Conservation (phyloP, 352 stramenopile species). For the Phytophthora pseudosyringae region DNA sequence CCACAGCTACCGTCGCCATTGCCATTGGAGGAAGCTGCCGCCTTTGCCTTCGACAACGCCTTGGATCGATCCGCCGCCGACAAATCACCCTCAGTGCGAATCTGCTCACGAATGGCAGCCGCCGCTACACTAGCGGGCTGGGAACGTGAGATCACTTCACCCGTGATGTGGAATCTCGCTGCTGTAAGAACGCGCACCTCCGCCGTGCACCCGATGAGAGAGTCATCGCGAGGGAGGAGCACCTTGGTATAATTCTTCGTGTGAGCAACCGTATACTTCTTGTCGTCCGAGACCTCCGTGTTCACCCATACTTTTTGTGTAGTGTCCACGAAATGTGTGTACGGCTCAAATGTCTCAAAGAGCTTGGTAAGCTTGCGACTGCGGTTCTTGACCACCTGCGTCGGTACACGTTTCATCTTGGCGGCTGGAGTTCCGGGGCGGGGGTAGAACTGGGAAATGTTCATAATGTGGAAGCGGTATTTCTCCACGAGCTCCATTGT, state of each 20-base stretch:
- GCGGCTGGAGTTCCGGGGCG: slow-evolving; percentile 90
- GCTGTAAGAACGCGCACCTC: slow-evolving; percentile 58
- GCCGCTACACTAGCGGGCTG: slow-evolving; percentile 60
- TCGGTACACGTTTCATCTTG: slow-evolving; percentile 90
- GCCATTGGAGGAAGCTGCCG: slow-evolving; percentile 21
- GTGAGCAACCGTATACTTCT: slow-evolving; percentile 84
- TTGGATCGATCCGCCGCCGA: slow-evolving; percentile 40
- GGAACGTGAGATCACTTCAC: slow-evolving; percentile 59
- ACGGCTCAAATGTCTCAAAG: slow-evolving; percentile 88
- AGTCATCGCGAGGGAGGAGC: slow-evolving; percentile 74
- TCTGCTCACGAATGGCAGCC: slow-evolving; percentile 56
- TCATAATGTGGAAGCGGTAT: slow-evolving; percentile 92
- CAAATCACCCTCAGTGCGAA: slow-evolving; percentile 46
- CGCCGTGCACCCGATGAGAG: slow-evolving; percentile 77
- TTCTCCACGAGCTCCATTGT: slow-evolving; percentile 89
- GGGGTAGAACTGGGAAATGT: slow-evolving; percentile 95
- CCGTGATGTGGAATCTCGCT: slow-evolving; percentile 82
- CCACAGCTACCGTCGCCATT: slow-evolving; percentile 41
- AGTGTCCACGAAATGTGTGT: slow-evolving; percentile 68
- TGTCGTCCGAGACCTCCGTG: slow-evolving; percentile 84
- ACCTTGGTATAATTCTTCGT: slow-evolving; percentile 95
- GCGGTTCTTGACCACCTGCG: slow-evolving; percentile 90
- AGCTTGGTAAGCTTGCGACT: slow-evolving; percentile 84
- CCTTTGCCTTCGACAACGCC: slow-evolving; percentile 36
- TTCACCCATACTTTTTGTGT: slow-evolving; percentile 83